phyloP scores from a whole-genome alignment of 805 yeast species.

The Cyberlindnera samutprakarnensis region DNA sequence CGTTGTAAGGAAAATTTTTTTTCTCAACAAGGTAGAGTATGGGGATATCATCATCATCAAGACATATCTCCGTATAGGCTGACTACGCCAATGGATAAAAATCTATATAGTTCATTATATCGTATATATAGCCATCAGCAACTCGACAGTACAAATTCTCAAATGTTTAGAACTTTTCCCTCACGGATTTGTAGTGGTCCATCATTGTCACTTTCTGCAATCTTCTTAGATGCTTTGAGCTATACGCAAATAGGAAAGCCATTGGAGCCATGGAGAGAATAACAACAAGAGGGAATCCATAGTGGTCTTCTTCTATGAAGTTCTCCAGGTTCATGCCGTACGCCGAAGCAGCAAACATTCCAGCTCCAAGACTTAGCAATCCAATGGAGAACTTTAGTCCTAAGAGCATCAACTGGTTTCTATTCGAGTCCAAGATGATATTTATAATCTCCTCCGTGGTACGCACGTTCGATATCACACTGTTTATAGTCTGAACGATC shows the following conservation, averaged over 20 bases:
- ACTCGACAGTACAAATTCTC: too few species aligned
- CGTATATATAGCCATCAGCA: too few species aligned
- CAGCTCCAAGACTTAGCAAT: slow-evolving; percentile 71
- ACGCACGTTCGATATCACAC: slow-evolving; percentile 69
- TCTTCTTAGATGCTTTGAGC: slow-evolving; percentile 50
- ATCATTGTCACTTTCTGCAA: slow-evolving; percentile 72
- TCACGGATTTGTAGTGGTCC: slow-evolving; percentile 15
- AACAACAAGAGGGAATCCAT: slow-evolving; percentile 55
- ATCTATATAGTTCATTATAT: background rate
- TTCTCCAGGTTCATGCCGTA: slow-evolving; percentile 97
- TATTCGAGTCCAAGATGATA: slow-evolving; percentile 85
- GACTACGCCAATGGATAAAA: too few species aligned
- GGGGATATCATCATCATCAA: too few species aligned
- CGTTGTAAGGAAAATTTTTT: too few species aligned
- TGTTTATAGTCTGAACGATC: slow-evolving; percentile 84
- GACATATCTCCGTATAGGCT: too few species aligned
- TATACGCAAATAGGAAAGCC: slow-evolving; percentile 39
- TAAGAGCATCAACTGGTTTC: slow-evolving; percentile 86
- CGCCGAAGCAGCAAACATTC: slow-evolving; percentile 74
- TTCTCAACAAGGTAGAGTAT: too few species aligned
- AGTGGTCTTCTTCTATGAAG: slow-evolving; percentile 74
- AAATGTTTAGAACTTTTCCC: slow-evolving; percentile 1
- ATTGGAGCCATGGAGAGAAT: slow-evolving; percentile 34
- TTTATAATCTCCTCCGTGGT: slow-evolving; percentile 95
- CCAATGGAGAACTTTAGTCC: slow-evolving; percentile 82